Conservation (phyloP, 306 rosid genomes). For the Cajanus cajan region DNA sequence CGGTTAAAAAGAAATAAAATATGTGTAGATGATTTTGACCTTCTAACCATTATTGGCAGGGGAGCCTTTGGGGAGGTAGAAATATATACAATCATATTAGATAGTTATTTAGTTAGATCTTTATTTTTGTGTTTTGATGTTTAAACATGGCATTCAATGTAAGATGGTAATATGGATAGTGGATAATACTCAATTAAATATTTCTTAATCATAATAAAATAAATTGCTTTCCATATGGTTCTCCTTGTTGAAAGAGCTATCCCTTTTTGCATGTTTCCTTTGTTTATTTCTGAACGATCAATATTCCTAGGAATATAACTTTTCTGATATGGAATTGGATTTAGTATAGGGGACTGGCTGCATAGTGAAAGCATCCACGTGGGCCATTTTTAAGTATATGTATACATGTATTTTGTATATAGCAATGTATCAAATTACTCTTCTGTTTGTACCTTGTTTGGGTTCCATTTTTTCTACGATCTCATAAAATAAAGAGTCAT, state of each 20-base stretch:
- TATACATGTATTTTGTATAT: background rate
- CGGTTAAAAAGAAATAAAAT: constrained; percentile 85
- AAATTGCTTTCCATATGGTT: background rate
- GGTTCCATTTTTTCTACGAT: background rate
- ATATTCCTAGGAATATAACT: background rate
- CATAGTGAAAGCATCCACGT: background rate
- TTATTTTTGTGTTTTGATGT: background rate
- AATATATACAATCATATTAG: constrained; percentile 14
- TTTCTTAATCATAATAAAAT: background rate
- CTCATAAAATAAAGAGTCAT: background rate
- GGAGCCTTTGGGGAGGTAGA: constrained; percentile 98
- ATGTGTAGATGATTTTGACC: constrained; percentile 88
- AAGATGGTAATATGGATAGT: background rate
- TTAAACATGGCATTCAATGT: background rate
- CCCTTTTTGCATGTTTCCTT: background rate
- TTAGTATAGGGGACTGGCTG: background rate
- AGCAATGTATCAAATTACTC: background rate
- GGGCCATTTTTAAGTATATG: background rate
- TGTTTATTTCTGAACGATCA: background rate
- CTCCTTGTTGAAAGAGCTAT: background rate
- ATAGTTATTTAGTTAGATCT: background rate
- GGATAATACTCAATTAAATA: background rate
- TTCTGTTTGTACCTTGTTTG: background rate
- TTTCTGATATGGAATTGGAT: background rate
- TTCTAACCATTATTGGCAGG: constrained; percentile 84